Percentiles rank a stretch among this genome's conserved stretches.
Conservation (phyloP, 345 rosid species). For the Dimocarpus longan region DNA sequence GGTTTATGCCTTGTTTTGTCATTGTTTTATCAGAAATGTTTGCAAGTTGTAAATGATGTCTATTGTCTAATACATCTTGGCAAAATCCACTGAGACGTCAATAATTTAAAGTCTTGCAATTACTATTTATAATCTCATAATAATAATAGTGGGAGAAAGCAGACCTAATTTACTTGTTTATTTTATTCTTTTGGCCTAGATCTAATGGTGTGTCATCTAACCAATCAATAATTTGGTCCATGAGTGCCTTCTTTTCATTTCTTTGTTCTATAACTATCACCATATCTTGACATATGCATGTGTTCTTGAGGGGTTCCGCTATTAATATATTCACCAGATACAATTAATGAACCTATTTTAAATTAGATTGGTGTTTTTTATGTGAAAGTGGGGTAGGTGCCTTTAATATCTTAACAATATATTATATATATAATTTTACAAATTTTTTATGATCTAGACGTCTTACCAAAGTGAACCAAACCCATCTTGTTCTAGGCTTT, state of each 20-base stretch:
- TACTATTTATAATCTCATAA: background rate
- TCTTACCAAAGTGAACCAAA: constrained; percentile 17
- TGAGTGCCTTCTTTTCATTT: background rate
- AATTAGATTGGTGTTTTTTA: background rate
- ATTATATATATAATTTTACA: background rate
- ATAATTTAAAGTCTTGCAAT: constrained; percentile 1
- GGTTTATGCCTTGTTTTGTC: constrained; percentile 13
- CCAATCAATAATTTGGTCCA: constrained; percentile 25
- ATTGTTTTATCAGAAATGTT: background rate
- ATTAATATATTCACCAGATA: background rate
- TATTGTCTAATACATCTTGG: background rate
- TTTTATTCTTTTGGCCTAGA: background rate
- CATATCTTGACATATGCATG: constrained; percentile 21
- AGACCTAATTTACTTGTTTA: constrained; percentile 6
- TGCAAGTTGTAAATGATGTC: constrained; percentile 2
- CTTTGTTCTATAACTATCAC: constrained; percentile 12
- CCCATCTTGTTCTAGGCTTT: background rate
- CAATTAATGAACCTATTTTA: background rate
- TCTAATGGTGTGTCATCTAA: constrained; percentile 14
- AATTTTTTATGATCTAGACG: constrained; percentile 26
- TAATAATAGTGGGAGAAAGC: background rate
- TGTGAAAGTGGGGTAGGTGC: constrained; percentile 2
- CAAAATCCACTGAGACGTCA: background rate
- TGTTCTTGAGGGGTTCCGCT: background rate
- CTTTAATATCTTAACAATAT: background rate